Base-by-base conservation (phyloP, 495 filamentous ascomycete species). In the Hypoxylon lienhwacheense region DNA sequence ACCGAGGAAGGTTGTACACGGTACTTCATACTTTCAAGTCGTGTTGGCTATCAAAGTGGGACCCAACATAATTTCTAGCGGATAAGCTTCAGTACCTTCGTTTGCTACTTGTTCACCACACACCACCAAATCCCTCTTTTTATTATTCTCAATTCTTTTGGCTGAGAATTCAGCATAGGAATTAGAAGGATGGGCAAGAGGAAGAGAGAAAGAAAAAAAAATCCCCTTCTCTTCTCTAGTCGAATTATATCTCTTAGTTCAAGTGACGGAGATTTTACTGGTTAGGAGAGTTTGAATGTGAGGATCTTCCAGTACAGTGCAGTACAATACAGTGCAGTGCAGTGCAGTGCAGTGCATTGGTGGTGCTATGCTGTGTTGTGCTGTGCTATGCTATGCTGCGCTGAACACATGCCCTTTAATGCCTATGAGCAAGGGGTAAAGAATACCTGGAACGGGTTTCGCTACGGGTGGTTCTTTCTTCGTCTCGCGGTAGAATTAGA, bases 1-100 rank as follows among this genome's bases (percentile, higher is more conserved):
- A 61, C 52, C 47, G 58, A 55, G n/a, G n/a, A n/a, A n/a, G 53
- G 52, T 56, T 31, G 58, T 61, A 61, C 58, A 53, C 58, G 58
- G 58, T 61, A 61, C 58, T 52, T 55, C 35, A 58, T 49, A 44
- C 40, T 35, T 42, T 34, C 17, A 11, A 24, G 25, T 16, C 39
- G 43, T 59, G 61, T 53, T 64, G 55, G 55, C 46, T 11, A 53
- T 55, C 46, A 49, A 54, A 51, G n/a, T n/a, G 53, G 53, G 57
- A 15, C 50, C 55, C 37, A 26, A 47, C 21, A 53, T 21, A 49
- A 63, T 66, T 66, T 25, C 20, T 11, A 15, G 21, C 37, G 20
- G 37, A 45, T 21, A 17, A 33, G 31, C 51, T 51, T 53, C 31
- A 57, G 53, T 24, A 59, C 36, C 8, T 26, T 54, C 48, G 50